These are phyloP conservation scores for Viridothelium virens DNA, from an alignment of 495 filamentous ascomycete genomes.

Conservation along the genomic window DNA sequence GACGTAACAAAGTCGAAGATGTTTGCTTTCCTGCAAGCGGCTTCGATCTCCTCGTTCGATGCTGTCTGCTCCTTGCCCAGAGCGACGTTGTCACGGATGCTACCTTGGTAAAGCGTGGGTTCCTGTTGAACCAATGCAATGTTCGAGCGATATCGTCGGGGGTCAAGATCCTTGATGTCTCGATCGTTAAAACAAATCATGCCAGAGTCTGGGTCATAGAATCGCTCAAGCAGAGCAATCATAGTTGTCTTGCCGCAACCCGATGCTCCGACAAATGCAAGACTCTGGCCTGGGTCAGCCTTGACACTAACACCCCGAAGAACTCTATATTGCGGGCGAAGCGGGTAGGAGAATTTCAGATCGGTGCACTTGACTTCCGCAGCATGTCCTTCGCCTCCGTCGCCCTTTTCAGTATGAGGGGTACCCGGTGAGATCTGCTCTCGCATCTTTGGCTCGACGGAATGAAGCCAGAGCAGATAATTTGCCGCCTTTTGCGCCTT, in stretches of 20 bases:
- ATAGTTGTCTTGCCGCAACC: constrained; percentile 82
- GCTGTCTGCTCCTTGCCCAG: constrained; percentile 26
- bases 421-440: not conserved
- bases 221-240: constrained; percentile 71
- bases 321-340: constrained; percentile 18
- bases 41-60: constrained; percentile 23
- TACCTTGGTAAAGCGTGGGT: constrained; percentile 32
- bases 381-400: constrained; percentile 4
- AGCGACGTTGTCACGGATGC: constrained; percentile 28
- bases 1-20: constrained; percentile 31
- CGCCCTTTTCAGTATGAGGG: constrained; percentile 1
- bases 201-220: constrained; percentile 47
- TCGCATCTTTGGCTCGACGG: constrained; percentile 15
- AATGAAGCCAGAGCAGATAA: constrained; percentile 20
- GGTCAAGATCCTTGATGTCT: constrained; percentile 22
- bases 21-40: constrained; percentile 28
- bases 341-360: constrained; percentile 25
- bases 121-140: constrained; percentile 30
- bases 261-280: constrained; percentile 72
- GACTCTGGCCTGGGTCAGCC: constrained; percentile 67
- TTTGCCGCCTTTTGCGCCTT: constrained; percentile 22
- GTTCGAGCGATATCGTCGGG: constrained; percentile 21
- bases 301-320: constrained; percentile 15
- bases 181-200: constrained; percentile 22
- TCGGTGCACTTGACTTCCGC: constrained; percentile 22